Evolutionary conservation across 805 yeast species (phyloP).

Genomic region (Ogataea methanolica): DNA sequence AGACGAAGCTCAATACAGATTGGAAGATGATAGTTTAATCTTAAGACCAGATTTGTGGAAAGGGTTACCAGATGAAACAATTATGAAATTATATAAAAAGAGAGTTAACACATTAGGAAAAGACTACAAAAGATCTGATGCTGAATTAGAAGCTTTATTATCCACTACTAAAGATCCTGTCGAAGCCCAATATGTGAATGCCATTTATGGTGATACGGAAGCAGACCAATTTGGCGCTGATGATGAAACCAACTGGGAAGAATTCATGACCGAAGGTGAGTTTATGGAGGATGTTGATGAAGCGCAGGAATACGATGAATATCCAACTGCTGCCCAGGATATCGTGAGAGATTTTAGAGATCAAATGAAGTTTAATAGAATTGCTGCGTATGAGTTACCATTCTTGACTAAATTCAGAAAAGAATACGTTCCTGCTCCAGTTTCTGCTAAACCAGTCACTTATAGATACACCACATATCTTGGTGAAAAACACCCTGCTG

Average conservation of each 20-base stretch:
- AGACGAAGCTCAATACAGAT: constrained; percentile 9
- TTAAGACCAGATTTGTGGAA: constrained; percentile 68
- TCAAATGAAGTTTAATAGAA: constrained; percentile 69
- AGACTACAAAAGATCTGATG: constrained; percentile 42
- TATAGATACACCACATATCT: constrained; percentile 70
- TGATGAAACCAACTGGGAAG: constrained; percentile 37
- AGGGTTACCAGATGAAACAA: constrained; percentile 59
- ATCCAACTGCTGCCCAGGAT: constrained; percentile 68
- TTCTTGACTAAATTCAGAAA: constrained; percentile 70
- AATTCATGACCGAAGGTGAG: constrained; percentile 32
- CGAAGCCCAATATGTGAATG: constrained; percentile 24
- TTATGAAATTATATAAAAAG: constrained; percentile 55
- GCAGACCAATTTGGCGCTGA: constrained; percentile 38
- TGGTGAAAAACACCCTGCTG: constrained; percentile 69
- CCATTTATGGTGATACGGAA: constrained; percentile 38
- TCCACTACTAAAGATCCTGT: constrained; percentile 32
- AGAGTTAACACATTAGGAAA: constrained; percentile 51
- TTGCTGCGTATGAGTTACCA: constrained; percentile 92
- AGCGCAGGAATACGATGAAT: constrained; percentile 57
- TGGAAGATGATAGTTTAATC: constrained; percentile 33
- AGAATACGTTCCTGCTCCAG: constrained; percentile 49
- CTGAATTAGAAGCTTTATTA: constrained; percentile 54
- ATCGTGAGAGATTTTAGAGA: constrained; percentile 67
- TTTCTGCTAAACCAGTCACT: constrained; percentile 46
- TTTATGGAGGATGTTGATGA: constrained; percentile 26